A percentile compares a stretch with the other conserved stretches of the same genome.
Conservation (phyloP, 345 rosid genomes). For the Ceriops tagal region DNA sequence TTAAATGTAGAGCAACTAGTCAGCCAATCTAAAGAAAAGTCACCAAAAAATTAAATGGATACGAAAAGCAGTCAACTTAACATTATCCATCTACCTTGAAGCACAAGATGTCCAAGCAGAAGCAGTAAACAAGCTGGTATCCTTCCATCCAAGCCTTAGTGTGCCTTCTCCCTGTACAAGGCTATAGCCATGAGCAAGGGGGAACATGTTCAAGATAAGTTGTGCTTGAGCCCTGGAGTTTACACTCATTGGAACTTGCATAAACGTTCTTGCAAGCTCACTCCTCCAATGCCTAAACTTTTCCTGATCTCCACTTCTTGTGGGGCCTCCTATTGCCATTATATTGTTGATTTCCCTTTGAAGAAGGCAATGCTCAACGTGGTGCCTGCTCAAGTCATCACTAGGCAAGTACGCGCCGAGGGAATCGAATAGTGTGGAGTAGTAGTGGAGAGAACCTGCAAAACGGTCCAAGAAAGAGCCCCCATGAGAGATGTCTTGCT, state of each 20-base stretch:
- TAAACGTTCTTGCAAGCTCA: slow-evolving; percentile 36
- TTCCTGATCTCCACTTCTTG: slow-evolving; percentile 56
- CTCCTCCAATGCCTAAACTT: slow-evolving; percentile 52
- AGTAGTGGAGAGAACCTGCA: slow-evolving; percentile 59
- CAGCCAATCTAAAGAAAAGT: background rate
- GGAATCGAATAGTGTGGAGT: slow-evolving; percentile 59
- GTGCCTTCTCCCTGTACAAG: slow-evolving; percentile 31
- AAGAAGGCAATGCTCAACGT: slow-evolving; percentile 48
- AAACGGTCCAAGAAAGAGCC: slow-evolving; percentile 65
- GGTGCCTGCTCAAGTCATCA: slow-evolving; percentile 43
- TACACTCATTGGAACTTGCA: slow-evolving; percentile 53
- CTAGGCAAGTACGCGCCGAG: slow-evolving; percentile 39
- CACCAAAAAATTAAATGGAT: too few species aligned
- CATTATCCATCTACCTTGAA: background rate
- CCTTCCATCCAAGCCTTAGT: background rate
- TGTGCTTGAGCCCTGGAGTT: slow-evolving; percentile 73
- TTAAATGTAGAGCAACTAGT: background rate
- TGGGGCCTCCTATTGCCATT: slow-evolving; percentile 62
- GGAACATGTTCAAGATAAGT: slow-evolving; percentile 58
- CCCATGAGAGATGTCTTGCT: slow-evolving; percentile 51
- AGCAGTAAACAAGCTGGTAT: background rate
- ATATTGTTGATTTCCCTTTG: slow-evolving; percentile 56
- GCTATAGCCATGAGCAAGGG: slow-evolving; percentile 53
- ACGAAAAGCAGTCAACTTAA: background rate
- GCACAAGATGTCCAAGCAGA: background rate